Percentiles rank a stretch among this genome's conserved stretches.
phyloP scores from a whole-genome alignment of 2,329 filamentous ascomycete species.

The Alternaria consortialis region DNA sequence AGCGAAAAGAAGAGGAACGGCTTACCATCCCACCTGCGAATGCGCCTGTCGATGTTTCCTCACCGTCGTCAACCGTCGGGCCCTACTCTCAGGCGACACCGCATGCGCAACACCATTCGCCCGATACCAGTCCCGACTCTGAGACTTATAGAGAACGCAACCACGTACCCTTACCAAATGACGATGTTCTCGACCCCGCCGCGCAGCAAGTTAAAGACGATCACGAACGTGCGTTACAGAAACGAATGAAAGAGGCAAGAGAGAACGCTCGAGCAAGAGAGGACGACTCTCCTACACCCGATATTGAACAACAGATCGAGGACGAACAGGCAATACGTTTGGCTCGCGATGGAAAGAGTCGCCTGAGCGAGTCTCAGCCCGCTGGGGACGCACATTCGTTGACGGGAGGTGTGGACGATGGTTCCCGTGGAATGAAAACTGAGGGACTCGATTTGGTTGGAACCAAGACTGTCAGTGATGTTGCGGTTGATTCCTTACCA shows the following conservation, averaged over 20 bases:
- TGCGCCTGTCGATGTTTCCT: slow-evolving; percentile 52
- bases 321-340: slow-evolving; percentile 60
- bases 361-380: slow-evolving; percentile 31
- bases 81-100: slow-evolving; percentile 78
- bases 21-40: slow-evolving; percentile 39
- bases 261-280: slow-evolving; percentile 49
- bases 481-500: slow-evolving; percentile 46
- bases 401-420: slow-evolving; percentile 36
- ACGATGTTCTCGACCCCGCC: slow-evolving; percentile 47
- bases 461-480: slow-evolving; percentile 24
- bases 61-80: slow-evolving; percentile 71
- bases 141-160: slow-evolving; percentile 56
- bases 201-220: slow-evolving; percentile 60
- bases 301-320: slow-evolving; percentile 66
- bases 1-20: slow-evolving; percentile 51
- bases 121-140: slow-evolving; percentile 77
- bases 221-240: slow-evolving; percentile 61
- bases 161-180: slow-evolving; percentile 36
- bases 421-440: slow-evolving; percentile 15
- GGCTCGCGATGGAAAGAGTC: slow-evolving; percentile 44
- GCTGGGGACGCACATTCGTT: slow-evolving; percentile 25
- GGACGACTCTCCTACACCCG: slow-evolving; percentile 61
- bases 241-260: slow-evolving; percentile 58
- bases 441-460: slow-evolving; percentile 19
- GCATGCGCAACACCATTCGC: slow-evolving; percentile 71